Evolutionary conservation across 306 rosid species (phyloP), one percentile per base, ranked within the genome.

Genomic region (Medicago lupulina): DNA sequence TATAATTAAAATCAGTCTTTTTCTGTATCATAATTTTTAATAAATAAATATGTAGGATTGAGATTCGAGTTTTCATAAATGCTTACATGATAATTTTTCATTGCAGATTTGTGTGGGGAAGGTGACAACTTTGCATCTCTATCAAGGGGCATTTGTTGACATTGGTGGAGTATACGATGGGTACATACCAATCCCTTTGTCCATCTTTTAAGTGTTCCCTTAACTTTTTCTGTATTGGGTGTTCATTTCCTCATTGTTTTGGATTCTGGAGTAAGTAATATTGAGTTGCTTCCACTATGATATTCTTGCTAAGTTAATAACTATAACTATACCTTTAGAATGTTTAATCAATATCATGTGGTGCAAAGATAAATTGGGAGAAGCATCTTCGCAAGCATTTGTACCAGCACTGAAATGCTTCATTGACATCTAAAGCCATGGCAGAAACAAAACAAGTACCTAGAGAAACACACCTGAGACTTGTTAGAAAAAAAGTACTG

Each of bases 111-210:
- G 98, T 83, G 70, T 70, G 68, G 97, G 98, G 77, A 85, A 87
- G 70, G 98, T 95, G 83, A 89, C 90, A 61, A 81, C 90, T 51
- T 54, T 92, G 78, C 97, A 90, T 78, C 97, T 95, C 65, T 95
- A 95, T 84, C 99, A 92, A 85, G 99, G 99, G 85, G 99, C 96
- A 39, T 95, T 95, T 86, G 90, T 95, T 79, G 97, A 95, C 88
- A 95, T 95, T 70, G 99, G 98, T 13, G 98, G 98, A 17, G 98
- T 92, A 39, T 80, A 95, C 65, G 98, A 95, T 72, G 98, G 97
- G 97, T 92, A 86, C 77, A 51, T 80, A 47, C 71, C 69, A n/a
- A 39, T 71, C 34, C 51, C 43, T 81, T 2, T 71, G 12, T 63
- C 71, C n/a, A 9, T 55, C 23, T 34, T 62, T 76, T 64, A 63